Conservation (phyloP, 306 rosid genomes). For the Canavalia ensiformis region DNA sequence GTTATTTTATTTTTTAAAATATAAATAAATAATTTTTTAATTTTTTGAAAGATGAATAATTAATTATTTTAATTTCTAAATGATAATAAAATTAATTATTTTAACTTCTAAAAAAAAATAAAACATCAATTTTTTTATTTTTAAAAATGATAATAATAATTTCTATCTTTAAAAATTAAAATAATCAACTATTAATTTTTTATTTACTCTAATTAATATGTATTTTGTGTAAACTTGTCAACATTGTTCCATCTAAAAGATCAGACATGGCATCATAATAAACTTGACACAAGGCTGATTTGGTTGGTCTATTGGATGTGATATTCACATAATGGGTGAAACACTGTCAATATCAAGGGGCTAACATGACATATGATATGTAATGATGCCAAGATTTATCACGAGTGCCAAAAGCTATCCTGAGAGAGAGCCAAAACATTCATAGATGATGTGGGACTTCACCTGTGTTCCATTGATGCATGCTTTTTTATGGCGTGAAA, state of each 20-base stretch:
- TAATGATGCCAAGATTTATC: not conserved
- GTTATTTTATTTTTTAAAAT: too few relatives aligned
- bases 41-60: too few relatives aligned
- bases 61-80: too few relatives aligned
- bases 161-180: too few relatives aligned
- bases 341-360: not conserved
- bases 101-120: too few relatives aligned
- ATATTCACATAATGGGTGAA: not conserved
- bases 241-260: not conserved
- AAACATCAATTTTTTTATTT: too few relatives aligned
- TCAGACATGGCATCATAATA: not conserved
- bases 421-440: constrained; percentile 7
- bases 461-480: constrained; percentile 11
- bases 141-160: too few relatives aligned
- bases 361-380: not conserved
- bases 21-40: too few relatives aligned
- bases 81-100: too few relatives aligned
- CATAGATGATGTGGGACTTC: not conserved
- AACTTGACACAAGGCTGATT: not conserved
- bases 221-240: too few relatives aligned
- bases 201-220: too few relatives aligned
- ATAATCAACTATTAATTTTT: too few relatives aligned
- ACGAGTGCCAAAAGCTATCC: not conserved
- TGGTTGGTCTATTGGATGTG: not conserved
- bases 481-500: not conserved